Evolutionary conservation across 331 rosid genomes (phyloP).

Genomic region (Acacia pycnantha): DNA sequence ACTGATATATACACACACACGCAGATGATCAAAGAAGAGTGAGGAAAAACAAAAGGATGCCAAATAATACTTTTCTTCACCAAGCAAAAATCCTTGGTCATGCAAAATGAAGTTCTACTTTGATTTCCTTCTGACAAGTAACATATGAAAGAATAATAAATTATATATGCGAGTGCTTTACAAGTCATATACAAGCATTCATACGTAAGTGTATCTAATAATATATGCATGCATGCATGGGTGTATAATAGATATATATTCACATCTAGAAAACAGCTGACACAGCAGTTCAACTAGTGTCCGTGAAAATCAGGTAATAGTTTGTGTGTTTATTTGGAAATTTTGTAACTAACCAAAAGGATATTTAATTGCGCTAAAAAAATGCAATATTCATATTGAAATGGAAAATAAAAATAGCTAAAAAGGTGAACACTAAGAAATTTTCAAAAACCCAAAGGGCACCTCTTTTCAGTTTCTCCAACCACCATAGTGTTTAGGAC

Average conservation of each 20-base stretch:
- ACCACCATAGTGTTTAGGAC: slow-evolving; percentile 70
- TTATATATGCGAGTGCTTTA: not conserved
- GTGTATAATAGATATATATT: no score
- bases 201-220: not conserved
- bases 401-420: not conserved
- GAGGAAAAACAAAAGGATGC: not conserved
- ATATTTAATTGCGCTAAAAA: not conserved
- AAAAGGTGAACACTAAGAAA: not conserved
- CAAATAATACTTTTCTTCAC: slow-evolving; percentile 3
- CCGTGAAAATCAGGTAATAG: slow-evolving; percentile 13
- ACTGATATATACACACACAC: not conserved
- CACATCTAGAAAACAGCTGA: not conserved
- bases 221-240: not conserved
- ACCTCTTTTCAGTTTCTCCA: slow-evolving; percentile 96
- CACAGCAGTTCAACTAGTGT: not conserved
- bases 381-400: slow-evolving; percentile 1
- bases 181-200: not conserved
- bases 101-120: slow-evolving; percentile 22
- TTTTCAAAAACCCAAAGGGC: not conserved
- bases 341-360: not conserved
- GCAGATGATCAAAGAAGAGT: not conserved
- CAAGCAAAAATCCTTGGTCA: slow-evolving; percentile 11
- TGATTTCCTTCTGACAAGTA: slow-evolving; percentile 8
- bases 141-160: not conserved
- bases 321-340: not conserved